A percentile compares a stretch with the other conserved stretches of the same genome.
Evolutionary conservation across 441 rosid genomes (phyloP).

Genomic region (Populus tomentosa): DNA sequence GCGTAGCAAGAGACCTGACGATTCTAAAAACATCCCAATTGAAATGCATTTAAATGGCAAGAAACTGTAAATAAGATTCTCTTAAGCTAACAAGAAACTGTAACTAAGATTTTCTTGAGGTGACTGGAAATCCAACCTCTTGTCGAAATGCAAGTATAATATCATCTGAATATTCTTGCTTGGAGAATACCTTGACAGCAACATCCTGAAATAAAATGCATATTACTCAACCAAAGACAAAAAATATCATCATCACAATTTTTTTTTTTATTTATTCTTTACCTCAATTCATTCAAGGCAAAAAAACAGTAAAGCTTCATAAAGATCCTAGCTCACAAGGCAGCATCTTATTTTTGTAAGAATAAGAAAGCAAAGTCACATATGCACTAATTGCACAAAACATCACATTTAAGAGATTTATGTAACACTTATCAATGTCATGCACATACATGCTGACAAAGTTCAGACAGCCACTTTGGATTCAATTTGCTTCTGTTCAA

Average conservation of each 20-base stretch:
- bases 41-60: neutral
- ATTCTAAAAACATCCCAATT: neutral
- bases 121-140: constrained; percentile 52
- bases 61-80: neutral
- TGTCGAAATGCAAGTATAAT: constrained; percentile 64
- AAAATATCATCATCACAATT: neutral
- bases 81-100: neutral
- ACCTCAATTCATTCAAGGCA: constrained; percentile 4
- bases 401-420: neutral
- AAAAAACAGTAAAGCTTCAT: neutral
- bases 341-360: neutral
- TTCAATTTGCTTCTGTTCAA: neutral
- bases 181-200: constrained; percentile 88
- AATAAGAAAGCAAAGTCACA: neutral
- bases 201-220: constrained; percentile 68
- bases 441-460: neutral
- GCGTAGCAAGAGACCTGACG: neutral
- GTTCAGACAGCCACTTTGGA: neutral
- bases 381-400: constrained; percentile 1
- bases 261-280: constrained; percentile 9
- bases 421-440: neutral
- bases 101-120: neutral
- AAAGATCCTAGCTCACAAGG: neutral
- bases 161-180: constrained; percentile 90
- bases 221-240: constrained; percentile 13